Evolutionary conservation across 2,329 filamentous ascomycete genomes (phyloP), one percentile per base, ranked within the genome.

Genomic region (Zasmidium cellare): DNA sequence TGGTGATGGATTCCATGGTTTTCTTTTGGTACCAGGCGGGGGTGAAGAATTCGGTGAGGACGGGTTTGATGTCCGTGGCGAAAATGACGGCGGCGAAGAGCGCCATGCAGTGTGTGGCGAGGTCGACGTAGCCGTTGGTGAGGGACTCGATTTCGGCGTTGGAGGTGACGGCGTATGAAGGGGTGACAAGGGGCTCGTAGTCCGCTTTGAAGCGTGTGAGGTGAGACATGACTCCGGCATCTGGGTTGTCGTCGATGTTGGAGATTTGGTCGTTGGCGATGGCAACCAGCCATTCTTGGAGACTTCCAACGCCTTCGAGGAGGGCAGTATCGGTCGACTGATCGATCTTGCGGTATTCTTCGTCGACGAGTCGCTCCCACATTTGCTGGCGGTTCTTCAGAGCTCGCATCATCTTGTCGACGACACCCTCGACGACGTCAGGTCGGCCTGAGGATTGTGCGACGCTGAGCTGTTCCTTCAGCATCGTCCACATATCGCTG

Each of bases 201-300:
- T 94, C 91, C 66, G 87, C 85, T 66, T 87, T 87, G 84, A 97
- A 97, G 69, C 88, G 88, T 3, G 90, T 88, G 51, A 97, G 83
- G 77, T 97, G 97, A 25, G 89, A 90, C 23, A 89, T 79, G 28
- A 88, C 86, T 59, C 84, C 85, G 60, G 91, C 88, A 65, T 89
- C 89, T 71, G 83, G 77, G 38, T 74, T 73, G 55, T 97, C 96
- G 74, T 97, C 94, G 69, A 99, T 96, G 75, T 92, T 97, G 56
- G 92, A 92, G 72, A 99, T 97, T 75, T 99, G 94, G 76, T 99
- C 94, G 77, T 99, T 99, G 66, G 96, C 94, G 57, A 96, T 91
- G 47, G 94, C 92, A 53, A 99, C 87, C 56, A 99, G 87, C 92
- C 93, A 99, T 77, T 99, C 94, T 70, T 87, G 84, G 46, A 87